A percentile compares a stretch with the other conserved stretches of the same genome.
These are phyloP conservation scores for Voacanga thouarsii DNA, from an alignment of 257 asterid genomes.

Conservation along the genomic window DNA sequence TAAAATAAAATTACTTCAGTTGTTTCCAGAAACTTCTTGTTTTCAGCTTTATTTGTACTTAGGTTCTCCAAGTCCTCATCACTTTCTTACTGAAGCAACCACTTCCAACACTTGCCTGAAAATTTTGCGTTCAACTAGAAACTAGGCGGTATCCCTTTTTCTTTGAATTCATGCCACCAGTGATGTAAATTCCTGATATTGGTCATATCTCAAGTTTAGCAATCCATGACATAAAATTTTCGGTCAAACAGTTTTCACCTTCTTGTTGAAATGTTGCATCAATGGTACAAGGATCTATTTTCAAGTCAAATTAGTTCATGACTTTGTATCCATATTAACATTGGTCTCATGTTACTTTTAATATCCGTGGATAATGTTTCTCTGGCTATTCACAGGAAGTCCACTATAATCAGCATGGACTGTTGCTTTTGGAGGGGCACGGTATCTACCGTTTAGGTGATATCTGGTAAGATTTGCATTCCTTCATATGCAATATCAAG, in stretches of 20 bases:
- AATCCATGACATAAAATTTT: background rate
- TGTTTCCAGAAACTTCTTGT: background rate
- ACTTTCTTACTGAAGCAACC: background rate
- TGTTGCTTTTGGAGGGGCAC: conserved; percentile 91
- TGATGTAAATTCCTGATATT: background rate
- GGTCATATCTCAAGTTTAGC: background rate
- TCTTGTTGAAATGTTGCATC: conserved; percentile 1
- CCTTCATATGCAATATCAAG: background rate
- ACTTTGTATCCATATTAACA: background rate
- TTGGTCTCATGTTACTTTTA: background rate
- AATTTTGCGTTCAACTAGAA: background rate
- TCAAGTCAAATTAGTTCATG: background rate
- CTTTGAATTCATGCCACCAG: background rate
- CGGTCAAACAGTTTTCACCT: background rate
- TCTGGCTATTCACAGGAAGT: conserved; percentile 63
- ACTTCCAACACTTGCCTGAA: background rate
- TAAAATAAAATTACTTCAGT: background rate
- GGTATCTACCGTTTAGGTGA: conserved; percentile 92
- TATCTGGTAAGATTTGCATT: conserved; percentile 62
- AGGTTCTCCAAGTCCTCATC: too few relatives aligned
- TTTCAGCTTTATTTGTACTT: background rate
- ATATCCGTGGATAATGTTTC: background rate
- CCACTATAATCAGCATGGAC: conserved; percentile 92
- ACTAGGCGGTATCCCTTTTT: background rate
- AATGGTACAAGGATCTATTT: background rate